Evolutionary conservation across 345 rosid species (phyloP).

Genomic region (Eutrema japonicum): DNA sequence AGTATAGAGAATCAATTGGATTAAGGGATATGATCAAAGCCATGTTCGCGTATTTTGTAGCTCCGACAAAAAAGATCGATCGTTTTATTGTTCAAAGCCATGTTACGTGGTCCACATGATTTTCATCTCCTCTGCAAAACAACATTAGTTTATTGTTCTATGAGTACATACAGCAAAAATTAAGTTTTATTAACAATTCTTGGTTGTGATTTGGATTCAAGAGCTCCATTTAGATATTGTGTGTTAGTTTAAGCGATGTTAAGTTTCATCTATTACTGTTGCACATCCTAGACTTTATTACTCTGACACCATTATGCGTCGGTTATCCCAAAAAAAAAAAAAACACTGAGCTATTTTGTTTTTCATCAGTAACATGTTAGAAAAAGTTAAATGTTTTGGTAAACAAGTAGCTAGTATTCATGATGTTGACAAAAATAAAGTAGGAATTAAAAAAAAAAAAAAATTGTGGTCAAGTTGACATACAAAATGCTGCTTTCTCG

Average conservation of each 20-base stretch:
- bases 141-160: slow-evolving; percentile 1
- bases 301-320: slow-evolving; percentile 8
- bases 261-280: background rate
- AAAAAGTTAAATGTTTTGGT: background rate
- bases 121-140: background rate
- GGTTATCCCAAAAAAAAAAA: background rate
- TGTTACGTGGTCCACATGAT: slow-evolving; percentile 27
- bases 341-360: background rate
- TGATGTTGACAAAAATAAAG: slow-evolving; percentile 31
- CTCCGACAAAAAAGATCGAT: slow-evolving; percentile 11
- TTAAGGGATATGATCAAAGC: background rate
- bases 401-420: slow-evolving; percentile 12
- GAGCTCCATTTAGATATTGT: background rate
- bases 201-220: slow-evolving; percentile 21
- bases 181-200: background rate
- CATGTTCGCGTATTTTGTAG: slow-evolving; percentile 19
- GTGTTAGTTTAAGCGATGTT: background rate
- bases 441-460: background rate
- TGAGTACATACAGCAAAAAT: background rate
- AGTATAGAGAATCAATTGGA: slow-evolving; percentile 24
- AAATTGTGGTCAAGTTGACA: slow-evolving; percentile 21
- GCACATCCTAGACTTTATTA: slow-evolving; percentile 14
- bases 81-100: no score
- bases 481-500: slow-evolving; percentile 22
- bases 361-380: background rate